Base-by-base conservation (phyloP, 352 stramenopile genomes). In the Peronospora destructor region DNA sequence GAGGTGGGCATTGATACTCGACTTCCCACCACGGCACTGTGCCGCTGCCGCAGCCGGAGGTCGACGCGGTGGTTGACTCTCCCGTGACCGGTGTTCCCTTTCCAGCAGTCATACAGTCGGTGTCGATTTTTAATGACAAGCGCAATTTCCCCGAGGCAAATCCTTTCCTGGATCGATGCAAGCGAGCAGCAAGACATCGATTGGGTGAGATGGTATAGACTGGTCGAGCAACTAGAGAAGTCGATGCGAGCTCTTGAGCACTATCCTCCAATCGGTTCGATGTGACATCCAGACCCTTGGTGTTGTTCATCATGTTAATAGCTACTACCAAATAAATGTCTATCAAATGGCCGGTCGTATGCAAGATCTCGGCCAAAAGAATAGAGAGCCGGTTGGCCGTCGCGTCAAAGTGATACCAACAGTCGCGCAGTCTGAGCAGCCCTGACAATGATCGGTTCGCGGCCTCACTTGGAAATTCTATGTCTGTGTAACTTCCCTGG, bases 1-100 rank as follows among this genome's bases (percentile, higher is more conserved):
- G 72, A 11, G 72, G 69, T 5, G 72, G 72, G n/a, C 65, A 77
- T 26, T 60, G 57, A 36, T 84, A 84, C 52, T 84, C 72, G 35
- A 80, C 50, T 34, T 81, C 59, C 72, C 72, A 84, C 72, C 72
- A 84, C 13, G 72, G 64, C 23, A 73, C 54, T 14, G 53, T 47
- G 6, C 68, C 53, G 13, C 57, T 69, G 19, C 56, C 55, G 39
- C 61, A 66, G 23, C 56, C 66, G 38, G 56, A 69, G n/a, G 61
- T 63, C 2, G 56, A 69, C n/a, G 56, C 61, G 4, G 61, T 56
- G 0, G 61, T 69, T 10, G 56, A 65, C 19, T 69, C 46, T 34
- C 36, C 41, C 14, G 55, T 57, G 12, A 34, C 16, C 11, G 48
- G 36, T 21, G 42, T 12, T 3, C 3, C 34, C n/a, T 59, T 50